These are phyloP conservation scores for Ogataea paradorogensis DNA, from an alignment of 805 yeast genomes.

Conservation along the genomic window DNA sequence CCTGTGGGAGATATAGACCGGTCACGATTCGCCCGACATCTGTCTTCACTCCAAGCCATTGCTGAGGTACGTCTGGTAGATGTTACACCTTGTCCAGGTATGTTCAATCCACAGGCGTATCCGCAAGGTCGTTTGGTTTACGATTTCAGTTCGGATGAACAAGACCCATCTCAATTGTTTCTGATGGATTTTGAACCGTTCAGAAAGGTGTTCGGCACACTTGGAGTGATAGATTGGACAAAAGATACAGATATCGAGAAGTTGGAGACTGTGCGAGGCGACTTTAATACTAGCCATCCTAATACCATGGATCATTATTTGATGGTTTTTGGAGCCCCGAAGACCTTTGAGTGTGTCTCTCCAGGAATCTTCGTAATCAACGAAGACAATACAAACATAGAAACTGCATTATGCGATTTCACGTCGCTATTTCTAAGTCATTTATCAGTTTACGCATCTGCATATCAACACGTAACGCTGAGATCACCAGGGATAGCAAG, in stretches of 20 bases:
- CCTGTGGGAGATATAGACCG: slow-evolving; percentile 56
- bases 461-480: slow-evolving; percentile 75
- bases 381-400: slow-evolving; percentile 34
- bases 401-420: slow-evolving; percentile 72
- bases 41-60: slow-evolving; percentile 43
- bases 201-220: slow-evolving; percentile 66
- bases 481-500: slow-evolving; percentile 67
- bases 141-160: slow-evolving; percentile 54
- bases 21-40: slow-evolving; percentile 42
- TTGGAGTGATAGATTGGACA: slow-evolving; percentile 41
- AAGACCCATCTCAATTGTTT: slow-evolving; percentile 45
- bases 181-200: slow-evolving; percentile 89
- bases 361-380: slow-evolving; percentile 20
- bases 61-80: slow-evolving; percentile 72
- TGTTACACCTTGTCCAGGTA: slow-evolving; percentile 60
- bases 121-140: slow-evolving; percentile 74
- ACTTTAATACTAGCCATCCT: slow-evolving; percentile 47
- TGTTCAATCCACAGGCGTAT: slow-evolving; percentile 80
- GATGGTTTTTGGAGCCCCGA: slow-evolving; percentile 52
- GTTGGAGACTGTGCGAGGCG: slow-evolving; percentile 30
- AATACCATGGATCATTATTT: slow-evolving; percentile 52
- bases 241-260: slow-evolving; percentile 24
- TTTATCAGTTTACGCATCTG: slow-evolving; percentile 65
- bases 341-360: slow-evolving; percentile 3
- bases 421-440: slow-evolving; percentile 60